Conservation (phyloP, 148 eudicot genomes). For the Chenopodium album region DNA sequence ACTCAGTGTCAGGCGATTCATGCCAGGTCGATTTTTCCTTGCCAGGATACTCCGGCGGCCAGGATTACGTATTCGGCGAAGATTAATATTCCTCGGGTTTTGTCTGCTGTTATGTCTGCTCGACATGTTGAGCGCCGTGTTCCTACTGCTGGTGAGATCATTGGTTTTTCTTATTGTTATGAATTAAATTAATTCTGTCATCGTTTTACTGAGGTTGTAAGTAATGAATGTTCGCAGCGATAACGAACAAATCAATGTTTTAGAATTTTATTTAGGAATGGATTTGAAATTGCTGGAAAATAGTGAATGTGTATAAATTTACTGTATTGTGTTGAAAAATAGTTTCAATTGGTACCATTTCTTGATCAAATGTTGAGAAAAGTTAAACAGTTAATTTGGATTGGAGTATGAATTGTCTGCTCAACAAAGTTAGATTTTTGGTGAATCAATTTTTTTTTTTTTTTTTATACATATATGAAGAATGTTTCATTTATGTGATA, state of each 20-base stretch:
- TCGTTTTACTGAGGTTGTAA: no score
- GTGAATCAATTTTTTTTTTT: no score
- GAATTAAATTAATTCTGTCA: neutral
- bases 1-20: constrained; percentile 95
- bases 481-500: neutral
- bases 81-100: constrained; percentile 57
- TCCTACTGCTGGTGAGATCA: constrained; percentile 45
- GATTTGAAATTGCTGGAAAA: neutral
- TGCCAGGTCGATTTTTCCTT: constrained; percentile 81
- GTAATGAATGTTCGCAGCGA: neutral
- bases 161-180: neutral
- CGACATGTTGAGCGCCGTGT: constrained; percentile 60
- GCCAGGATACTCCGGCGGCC: constrained; percentile 94
- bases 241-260: neutral
- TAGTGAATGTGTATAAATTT: no score
- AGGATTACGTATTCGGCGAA: constrained; percentile 57
- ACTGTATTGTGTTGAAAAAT: neutral
- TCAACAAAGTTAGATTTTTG: no score
- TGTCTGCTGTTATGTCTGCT: constrained; percentile 84
- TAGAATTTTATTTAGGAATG: neutral
- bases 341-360: neutral
- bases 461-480: neutral
- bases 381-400: neutral
- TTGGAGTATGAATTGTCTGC: neutral
- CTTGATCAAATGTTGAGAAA: neutral